phyloP scores from a whole-genome alignment of 176 grass and related monocot genomes.

The Cymbopogon citratus region DNA sequence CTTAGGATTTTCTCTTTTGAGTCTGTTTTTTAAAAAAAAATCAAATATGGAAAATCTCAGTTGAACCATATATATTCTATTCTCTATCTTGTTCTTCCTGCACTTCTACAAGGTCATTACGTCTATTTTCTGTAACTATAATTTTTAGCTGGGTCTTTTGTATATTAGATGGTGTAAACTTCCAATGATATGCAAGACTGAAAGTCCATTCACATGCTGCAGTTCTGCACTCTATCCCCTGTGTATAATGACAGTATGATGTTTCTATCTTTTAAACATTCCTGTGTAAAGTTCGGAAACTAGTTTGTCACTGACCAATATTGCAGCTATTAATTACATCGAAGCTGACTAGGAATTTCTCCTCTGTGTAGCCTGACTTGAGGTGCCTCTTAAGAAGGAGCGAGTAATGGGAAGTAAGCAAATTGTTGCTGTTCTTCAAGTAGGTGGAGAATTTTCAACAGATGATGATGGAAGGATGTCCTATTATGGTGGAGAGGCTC shows the following conservation, averaged over 20 bases:
- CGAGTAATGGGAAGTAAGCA: constrained; percentile 45
- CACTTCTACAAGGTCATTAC: neutral
- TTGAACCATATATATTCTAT: neutral
- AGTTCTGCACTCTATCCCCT: neutral
- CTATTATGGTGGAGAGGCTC: constrained; percentile 88
- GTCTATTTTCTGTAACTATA: neutral
- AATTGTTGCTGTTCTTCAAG: constrained; percentile 82
- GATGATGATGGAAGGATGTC: constrained; percentile 80
- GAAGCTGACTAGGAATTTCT: neutral
- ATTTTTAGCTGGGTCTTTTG: neutral
- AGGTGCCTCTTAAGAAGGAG: constrained; percentile 6
- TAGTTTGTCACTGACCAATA: neutral
- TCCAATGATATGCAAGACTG: neutral
- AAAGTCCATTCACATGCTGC: neutral
- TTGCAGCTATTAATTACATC: neutral
- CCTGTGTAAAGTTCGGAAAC: neutral
- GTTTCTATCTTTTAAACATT: constrained; percentile 13
- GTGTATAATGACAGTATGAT: neutral
- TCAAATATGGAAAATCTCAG: constrained; percentile 42
- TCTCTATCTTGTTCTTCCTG: neutral
- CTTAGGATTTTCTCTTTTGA: neutral
- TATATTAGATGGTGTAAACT: neutral
- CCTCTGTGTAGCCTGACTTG: constrained; percentile 5
- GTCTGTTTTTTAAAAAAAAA: constrained; percentile 25
- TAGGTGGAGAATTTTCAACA: constrained; percentile 74